Evolutionary conservation across 371 early-diverging fungal genomes (phyloP), one percentile per base, ranked within the genome.

Genomic region (Mucor circinelloides): DNA sequence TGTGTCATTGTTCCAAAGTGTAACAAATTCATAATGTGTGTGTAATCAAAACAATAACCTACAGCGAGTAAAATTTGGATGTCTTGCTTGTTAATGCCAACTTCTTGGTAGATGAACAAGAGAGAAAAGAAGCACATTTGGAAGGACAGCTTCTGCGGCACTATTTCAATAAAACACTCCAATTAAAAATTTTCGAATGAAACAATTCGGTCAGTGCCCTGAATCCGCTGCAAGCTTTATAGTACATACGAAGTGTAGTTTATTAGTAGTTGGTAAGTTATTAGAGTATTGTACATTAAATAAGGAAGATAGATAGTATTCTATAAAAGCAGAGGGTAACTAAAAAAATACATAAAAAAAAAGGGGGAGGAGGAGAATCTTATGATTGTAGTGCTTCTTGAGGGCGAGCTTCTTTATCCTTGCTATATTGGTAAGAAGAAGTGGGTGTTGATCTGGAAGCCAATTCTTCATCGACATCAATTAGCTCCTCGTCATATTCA

Each of bases 401-500:
- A 52, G 27, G 52, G 13, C 52, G 52, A 27, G 21, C 46, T 46
- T 46, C 46, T 52, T 52, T 27, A 15, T 67, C 67, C 34, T 61
- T 60, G 54, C 54, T 42, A 30, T 55, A 60, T 46, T 61, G 61
- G 7, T 44, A 67, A 0, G 56, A 34, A 6, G 44, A 54, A 27
- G 46, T 32, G 17, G 61, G 61, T 13, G 67, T 67, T 6, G 55
- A 32, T n/a, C 56, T 44, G 6, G 62, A 56, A 2, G 57, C 64
- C 13, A 64, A 19, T 15, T 67, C 67, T 32, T 50, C 60, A 31
- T 67, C 67, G 2, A 67, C 31, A 25, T 60, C 60, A 30, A 60
- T 1, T 3, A 30, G 5, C 0, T 38, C 44, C 7, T 40, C n/a
- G 6, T 17, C 6, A 0, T 28, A 12, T 32, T 12, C 28, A 13